A percentile compares a stretch with the other conserved stretches of the same genome.
These are phyloP conservation scores for Thraustochytrium sp. DNA, from an alignment of 352 stramenopile species.

Conservation along the genomic window DNA sequence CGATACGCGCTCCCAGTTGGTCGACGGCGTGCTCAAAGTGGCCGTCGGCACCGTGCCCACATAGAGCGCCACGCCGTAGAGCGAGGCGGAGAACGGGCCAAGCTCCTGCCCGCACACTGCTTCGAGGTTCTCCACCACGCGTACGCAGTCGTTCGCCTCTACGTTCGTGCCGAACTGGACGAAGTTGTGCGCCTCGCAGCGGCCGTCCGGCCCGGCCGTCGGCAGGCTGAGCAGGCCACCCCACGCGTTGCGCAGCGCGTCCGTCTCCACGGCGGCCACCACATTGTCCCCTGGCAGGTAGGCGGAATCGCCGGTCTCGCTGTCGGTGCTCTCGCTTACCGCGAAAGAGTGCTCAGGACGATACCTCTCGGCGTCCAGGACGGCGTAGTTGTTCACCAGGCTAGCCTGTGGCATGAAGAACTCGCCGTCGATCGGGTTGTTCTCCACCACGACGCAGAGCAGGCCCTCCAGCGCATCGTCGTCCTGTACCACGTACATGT, in stretches of 20 bases:
- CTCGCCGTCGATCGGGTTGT: constrained; percentile 5
- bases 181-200: neutral
- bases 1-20: neutral
- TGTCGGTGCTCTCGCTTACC: neutral
- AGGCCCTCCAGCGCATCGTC: neutral
- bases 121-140: neutral
- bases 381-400: constrained; percentile 10
- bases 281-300: neutral
- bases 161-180: neutral
- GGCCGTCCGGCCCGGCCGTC: neutral
- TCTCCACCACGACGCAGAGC: neutral
- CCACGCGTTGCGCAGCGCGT: neutral
- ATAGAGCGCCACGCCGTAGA: neutral
- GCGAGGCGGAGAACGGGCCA: neutral
- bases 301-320: neutral
- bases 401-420: neutral
- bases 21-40: neutral
- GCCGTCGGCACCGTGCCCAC: neutral
- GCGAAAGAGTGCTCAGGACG: neutral
- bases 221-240: constrained; percentile 8
- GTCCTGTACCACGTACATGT: constrained; percentile 34
- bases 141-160: neutral
- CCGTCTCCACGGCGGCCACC: neutral
- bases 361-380: neutral
- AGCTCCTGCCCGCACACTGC: neutral